Percentiles rank a stretch among this genome's conserved stretches.
Conservation (phyloP, 192 early-diverging fungal species). For the Coemansia sp. region DNA sequence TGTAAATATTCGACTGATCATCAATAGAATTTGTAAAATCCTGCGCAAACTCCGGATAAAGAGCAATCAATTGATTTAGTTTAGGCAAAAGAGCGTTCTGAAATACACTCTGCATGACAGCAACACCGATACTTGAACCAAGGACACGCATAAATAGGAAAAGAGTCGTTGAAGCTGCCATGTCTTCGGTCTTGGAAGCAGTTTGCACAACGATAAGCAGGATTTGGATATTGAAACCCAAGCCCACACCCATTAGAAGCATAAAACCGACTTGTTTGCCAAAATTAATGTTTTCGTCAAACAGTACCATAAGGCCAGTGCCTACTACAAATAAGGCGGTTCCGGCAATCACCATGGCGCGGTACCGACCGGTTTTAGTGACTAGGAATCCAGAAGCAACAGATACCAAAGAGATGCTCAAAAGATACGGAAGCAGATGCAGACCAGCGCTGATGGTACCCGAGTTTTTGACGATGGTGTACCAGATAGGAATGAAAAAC, state of each 20-base stretch:
- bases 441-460: conserved; percentile 60
- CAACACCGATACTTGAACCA: conserved; percentile 62
- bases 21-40: conserved; percentile 22
- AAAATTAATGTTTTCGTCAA: conserved; percentile 52
- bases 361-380: conserved; percentile 54
- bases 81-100: conserved; percentile 46
- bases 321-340: conserved; percentile 56
- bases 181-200: conserved; percentile 55
- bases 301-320: conserved; percentile 58
- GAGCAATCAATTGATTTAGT: conserved; percentile 1
- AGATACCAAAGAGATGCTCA: conserved; percentile 57
- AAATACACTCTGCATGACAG: conserved; percentile 59
- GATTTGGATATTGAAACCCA: conserved; percentile 62
- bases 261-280: conserved; percentile 60
- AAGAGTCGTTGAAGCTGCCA: conserved; percentile 67
- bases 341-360: conserved; percentile 58
- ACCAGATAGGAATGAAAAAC: conserved; percentile 66
- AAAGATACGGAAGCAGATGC: conserved; percentile 64
- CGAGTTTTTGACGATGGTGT: conserved; percentile 60
- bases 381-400: conserved; percentile 57
- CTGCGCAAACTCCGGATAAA: conserved; percentile 24
- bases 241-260: conserved; percentile 56
- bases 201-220: conserved; percentile 70
- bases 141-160: conserved; percentile 66
- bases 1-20: conserved; percentile 42